These are phyloP conservation scores for Cunninghamia lanceolata DNA, from an alignment of 75 land plant genomes.

Conservation along the genomic window DNA sequence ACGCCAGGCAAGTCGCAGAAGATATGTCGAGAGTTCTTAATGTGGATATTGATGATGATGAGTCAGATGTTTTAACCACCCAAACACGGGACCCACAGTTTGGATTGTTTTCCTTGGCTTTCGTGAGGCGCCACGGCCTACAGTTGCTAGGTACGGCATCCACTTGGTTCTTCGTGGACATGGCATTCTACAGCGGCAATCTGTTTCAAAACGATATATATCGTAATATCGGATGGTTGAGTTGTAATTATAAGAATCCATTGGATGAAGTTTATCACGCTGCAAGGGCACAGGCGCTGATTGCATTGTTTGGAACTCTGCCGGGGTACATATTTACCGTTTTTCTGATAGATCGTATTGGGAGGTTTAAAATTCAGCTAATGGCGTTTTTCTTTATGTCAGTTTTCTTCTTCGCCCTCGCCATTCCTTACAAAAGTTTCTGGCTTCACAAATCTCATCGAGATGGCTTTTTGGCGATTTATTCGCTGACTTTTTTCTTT, in stretches of 20 bases:
- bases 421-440: background rate
- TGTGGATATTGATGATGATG: no score
- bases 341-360: conserved; percentile 22
- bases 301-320: no score
- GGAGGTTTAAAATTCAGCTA: conserved; percentile 32
- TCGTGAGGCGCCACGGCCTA: no score
- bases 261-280: background rate
- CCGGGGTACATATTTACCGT: no score
- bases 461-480: no score
- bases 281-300: no score
- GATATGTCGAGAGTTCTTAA: conserved; percentile 28
- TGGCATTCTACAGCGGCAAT: no score
- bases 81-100: background rate
- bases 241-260: background rate
- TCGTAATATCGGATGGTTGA: conserved; percentile 19
- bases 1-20: conserved; percentile 41
- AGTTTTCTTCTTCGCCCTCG: background rate
- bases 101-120: background rate
- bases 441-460: no score
- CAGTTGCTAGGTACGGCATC: no score
- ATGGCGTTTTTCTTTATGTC: conserved; percentile 25
- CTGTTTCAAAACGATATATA: background rate
- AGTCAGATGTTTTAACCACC: no score
- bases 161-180: no score
- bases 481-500: no score